Percentiles rank a stretch among this genome's conserved stretches.
These are phyloP conservation scores for Eucalyptus cloeziana DNA, from an alignment of 345 rosid species.

Conservation along the genomic window DNA sequence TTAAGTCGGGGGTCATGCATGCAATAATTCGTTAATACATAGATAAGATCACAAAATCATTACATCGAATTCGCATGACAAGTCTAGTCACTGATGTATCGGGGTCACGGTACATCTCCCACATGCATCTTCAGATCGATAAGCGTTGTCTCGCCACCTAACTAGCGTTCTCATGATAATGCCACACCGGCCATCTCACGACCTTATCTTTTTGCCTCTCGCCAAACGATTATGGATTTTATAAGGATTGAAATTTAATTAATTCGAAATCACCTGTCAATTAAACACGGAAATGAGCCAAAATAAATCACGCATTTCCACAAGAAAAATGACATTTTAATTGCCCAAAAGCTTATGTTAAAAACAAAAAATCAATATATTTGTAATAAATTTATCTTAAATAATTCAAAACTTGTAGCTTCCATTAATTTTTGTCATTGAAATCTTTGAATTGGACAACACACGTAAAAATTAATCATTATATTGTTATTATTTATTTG, in stretches of 20 bases:
- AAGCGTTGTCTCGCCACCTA: accelerated
- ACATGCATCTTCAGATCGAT: background rate
- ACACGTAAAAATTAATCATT: accelerated
- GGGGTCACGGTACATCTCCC: background rate
- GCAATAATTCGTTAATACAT: too few relatives aligned
- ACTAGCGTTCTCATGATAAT: background rate
- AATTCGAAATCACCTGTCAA: background rate
- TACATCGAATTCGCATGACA: background rate
- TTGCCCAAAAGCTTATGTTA: too few relatives aligned
- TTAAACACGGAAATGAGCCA: accelerated
- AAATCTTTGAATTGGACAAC: accelerated
- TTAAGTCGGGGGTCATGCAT: too few relatives aligned
- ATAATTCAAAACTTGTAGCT: too few relatives aligned
- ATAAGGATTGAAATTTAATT: background rate
- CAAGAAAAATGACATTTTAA: background rate
- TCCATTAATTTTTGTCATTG: accelerated
- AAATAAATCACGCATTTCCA: background rate
- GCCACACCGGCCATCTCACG: accelerated
- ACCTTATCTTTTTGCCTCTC: background rate
- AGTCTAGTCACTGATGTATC: accelerated
- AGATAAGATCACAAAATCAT: background rate
- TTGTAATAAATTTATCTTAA: accelerated
- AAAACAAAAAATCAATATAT: accelerated
- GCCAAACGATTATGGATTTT: accelerated
- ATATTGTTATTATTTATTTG: accelerated